Conservation (phyloP, 257 asterid species). For the Craterostigma plantagineum region DNA sequence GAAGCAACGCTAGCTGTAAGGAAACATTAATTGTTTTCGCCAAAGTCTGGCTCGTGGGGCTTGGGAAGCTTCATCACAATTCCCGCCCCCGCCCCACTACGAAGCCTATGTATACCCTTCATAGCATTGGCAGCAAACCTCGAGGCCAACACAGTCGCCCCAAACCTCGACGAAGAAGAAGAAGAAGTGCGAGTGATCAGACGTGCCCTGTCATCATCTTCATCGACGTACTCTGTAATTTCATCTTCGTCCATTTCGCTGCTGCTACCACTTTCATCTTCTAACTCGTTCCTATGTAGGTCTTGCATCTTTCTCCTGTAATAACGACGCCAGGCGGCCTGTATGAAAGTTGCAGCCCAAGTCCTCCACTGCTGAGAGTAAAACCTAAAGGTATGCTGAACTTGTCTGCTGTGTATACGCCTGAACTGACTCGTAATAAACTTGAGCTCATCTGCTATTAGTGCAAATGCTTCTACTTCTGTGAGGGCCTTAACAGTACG, state of each 20-base stretch:
- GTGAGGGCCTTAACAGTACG: constrained; percentile 82
- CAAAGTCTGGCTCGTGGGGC: constrained; percentile 54
- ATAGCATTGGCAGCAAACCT: constrained; percentile 61
- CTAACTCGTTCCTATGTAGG: constrained; percentile 25
- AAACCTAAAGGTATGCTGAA: constrained; percentile 85
- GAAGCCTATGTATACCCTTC: constrained; percentile 42
- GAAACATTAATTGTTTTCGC: constrained; percentile 9
- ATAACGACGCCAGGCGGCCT: constrained; percentile 88
- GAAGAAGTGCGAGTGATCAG: constrained; percentile 16
- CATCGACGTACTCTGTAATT: constrained; percentile 2
- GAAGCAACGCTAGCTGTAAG: too few relatives aligned
- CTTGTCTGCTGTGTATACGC: constrained; percentile 82
- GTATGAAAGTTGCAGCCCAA: constrained; percentile 93
- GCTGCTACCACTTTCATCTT: constrained; percentile 14
- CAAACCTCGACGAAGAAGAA: constrained; percentile 16
- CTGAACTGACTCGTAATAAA: constrained; percentile 84
- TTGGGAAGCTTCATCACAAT: constrained; percentile 19
- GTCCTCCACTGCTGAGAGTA: constrained; percentile 99
- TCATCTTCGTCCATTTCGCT: constrained; percentile 14
- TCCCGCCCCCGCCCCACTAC: constrained; percentile 13
- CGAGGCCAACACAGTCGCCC: constrained; percentile 49
- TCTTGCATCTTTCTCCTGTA: constrained; percentile 45
- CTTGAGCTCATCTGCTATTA: constrained; percentile 76
- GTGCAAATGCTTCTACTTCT: constrained; percentile 92
- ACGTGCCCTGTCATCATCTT: constrained; percentile 5